phyloP scores from a whole-genome alignment of 1,139 yeast genomes.

The Geotrichum europaeum region DNA sequence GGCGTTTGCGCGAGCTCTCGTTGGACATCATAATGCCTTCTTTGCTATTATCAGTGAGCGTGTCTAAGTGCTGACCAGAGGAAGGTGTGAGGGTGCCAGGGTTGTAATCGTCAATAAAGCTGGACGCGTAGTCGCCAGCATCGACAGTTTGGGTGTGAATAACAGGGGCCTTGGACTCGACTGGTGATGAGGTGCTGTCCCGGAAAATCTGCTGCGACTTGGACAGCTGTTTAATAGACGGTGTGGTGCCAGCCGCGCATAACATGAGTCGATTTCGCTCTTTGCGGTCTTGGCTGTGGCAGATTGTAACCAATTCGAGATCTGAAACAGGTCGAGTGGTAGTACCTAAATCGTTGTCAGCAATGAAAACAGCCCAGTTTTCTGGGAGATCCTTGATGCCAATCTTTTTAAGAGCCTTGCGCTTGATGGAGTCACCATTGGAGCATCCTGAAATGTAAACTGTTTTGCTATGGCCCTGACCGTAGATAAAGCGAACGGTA shows the following conservation, averaged over 20 bases:
- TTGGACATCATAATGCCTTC: conserved; percentile 1
- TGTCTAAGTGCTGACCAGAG: not conserved
- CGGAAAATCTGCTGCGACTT: conserved; percentile 45
- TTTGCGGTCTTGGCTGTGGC: conserved; percentile 65
- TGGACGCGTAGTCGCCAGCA: not conserved
- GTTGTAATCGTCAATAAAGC: conserved; percentile 15
- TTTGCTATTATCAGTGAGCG: not conserved
- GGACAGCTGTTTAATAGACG: conserved; percentile 62
- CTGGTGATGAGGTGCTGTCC: conserved; percentile 16
- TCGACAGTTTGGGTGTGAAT: not conserved
- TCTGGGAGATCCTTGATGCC: conserved; percentile 41
- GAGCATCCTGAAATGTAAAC: conserved; percentile 76
- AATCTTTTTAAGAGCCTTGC: conserved; percentile 58
- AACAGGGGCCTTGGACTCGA: not conserved
- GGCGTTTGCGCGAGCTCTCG: conserved; percentile 22
- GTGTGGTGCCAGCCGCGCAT: conserved; percentile 57
- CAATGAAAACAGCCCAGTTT: conserved; percentile 46
- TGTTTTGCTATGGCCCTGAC: conserved; percentile 58
- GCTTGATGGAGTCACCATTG: conserved; percentile 72
- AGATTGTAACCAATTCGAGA: conserved; percentile 73
- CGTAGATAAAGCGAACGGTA: conserved; percentile 56
- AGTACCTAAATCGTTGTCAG: conserved; percentile 36
- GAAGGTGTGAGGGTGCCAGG: conserved; percentile 16
- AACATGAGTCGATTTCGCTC: conserved; percentile 72
- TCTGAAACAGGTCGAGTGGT: conserved; percentile 55